Base-by-base conservation (phyloP, 257 asterid species). In the Leptodermis oblonga region DNA sequence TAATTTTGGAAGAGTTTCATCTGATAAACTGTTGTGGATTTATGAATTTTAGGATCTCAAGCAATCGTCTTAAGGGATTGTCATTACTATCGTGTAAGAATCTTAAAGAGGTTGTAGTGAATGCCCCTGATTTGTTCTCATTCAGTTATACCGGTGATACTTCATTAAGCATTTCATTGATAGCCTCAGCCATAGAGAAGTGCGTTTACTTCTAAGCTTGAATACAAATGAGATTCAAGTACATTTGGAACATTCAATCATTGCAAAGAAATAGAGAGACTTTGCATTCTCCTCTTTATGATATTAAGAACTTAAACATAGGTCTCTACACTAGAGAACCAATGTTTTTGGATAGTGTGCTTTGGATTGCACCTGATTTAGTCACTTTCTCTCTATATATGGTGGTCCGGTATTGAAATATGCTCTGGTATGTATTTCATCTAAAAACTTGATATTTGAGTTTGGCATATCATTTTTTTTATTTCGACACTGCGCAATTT, bases 351-450 rank as follows among this genome's bases (percentile, higher is more conserved):
- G 64, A 71, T 37, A 71, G 69, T 60, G 25, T 71, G 34, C 75
- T 71, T 17, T 71, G 55, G 55, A 48, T 71, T 25, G 45, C 64
- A 23, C 36, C 75, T 62, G 46, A 58, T 15, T 46, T 71, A 54
- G 64, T 36, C 31, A 62, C 41, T 36, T 8, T 62, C 25, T 4
- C 42, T 25, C 14, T 62, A n/a, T 37, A 0, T n/a, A n/a, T n/a
- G n/a, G n/a, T n/a, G n/a, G n/a, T n/a, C n/a, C n/a, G n/a, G n/a
- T n/a, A n/a, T n/a, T n/a, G n/a, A n/a, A n/a, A n/a, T n/a, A n/a
- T n/a, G n/a, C n/a, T n/a, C 37, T 26, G 62, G n/a, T n/a, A n/a
- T n/a, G 62, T 55, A 26, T 4, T 55, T 55, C 20, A 36, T 55
- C 34, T 55, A 8, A 55, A 26, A 26, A n/a, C 2, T 10, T 55